Percentiles rank a stretch among this genome's conserved stretches.
Conservation (phyloP, 768 basidiomycete species). For the Thelephora aurantiotincta region DNA sequence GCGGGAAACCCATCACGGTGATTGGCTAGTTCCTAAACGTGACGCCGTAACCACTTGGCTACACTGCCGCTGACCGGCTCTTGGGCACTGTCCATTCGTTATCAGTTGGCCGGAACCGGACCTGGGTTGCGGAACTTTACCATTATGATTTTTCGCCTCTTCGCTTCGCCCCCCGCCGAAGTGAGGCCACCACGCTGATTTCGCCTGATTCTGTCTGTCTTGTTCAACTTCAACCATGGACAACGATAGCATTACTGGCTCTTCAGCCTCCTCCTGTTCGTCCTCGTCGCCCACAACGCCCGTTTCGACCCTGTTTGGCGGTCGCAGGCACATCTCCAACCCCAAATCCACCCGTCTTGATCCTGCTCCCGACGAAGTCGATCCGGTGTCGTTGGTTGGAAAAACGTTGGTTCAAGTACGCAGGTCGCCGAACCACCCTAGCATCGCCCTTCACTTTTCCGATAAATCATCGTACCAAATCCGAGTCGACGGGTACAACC, state of each 20-base stretch:
- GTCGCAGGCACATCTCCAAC: slow-evolving; percentile 1
- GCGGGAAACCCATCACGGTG: slow-evolving; percentile 42
- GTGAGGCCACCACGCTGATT: no score
- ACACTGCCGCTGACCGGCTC: slow-evolving; percentile 24
- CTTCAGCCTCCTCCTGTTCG: background rate
- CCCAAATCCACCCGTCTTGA: slow-evolving; percentile 8
- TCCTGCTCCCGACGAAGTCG: slow-evolving; percentile 12
- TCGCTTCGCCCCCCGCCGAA: no score
- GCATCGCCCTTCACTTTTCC: slow-evolving; percentile 21
- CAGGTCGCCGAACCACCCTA: slow-evolving; percentile 19
- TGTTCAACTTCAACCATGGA: no score
- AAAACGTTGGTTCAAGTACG: slow-evolving; percentile 18
- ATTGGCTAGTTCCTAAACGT: slow-evolving; percentile 33
- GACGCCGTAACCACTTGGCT: slow-evolving; percentile 49
- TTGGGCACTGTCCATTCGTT: no score
- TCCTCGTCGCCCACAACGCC: background rate
- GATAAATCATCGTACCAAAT: slow-evolving; percentile 25
- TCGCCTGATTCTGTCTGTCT: no score
- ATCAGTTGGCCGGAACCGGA: no score
- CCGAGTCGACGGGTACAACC: slow-evolving; percentile 52
- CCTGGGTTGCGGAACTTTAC: no score
- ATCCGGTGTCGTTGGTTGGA: slow-evolving; percentile 18
- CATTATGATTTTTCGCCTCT: no score
- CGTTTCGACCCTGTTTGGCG: background rate
- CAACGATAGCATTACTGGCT: background rate